These are phyloP conservation scores for Mychonastes homosphaera DNA, from an alignment of 139 green algal species.

Conservation along the genomic window DNA sequence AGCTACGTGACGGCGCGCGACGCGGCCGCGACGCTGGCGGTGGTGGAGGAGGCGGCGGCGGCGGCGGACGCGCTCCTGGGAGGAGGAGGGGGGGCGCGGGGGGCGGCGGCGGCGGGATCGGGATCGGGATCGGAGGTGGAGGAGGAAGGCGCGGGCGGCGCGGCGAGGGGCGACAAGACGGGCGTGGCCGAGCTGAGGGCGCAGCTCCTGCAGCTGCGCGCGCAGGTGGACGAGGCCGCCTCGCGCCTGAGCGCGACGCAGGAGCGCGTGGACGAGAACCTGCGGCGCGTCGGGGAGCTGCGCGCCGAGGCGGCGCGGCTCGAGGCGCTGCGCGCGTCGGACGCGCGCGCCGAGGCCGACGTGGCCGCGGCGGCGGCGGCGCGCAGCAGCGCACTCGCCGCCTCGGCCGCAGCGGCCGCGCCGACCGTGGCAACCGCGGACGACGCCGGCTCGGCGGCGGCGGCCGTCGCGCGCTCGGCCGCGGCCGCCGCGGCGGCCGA, in stretches of 20 bases:
- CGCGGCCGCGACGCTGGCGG: conserved; percentile 49
- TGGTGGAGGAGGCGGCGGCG: conserved; percentile 76
- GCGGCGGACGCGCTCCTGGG: too few species aligned
- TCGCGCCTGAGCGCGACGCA: conserved; percentile 36
- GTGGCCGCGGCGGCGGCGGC: not conserved
- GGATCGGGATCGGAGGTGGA: not conserved
- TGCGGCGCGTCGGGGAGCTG: conserved; percentile 57
- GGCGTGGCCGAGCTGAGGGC: conserved; percentile 39
- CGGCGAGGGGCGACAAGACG: not conserved
- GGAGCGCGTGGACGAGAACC: conserved; percentile 52
- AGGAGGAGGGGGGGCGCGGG: conserved; percentile 34
- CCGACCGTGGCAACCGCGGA: not conserved
- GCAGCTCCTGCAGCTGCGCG: conserved; percentile 44
- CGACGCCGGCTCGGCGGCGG: not conserved
- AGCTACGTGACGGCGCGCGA: conserved; percentile 59
- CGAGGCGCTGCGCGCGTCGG: not conserved
- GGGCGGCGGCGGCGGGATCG: not conserved
- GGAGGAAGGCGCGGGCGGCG: not conserved
- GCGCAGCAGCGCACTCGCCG: conserved; percentile 2
- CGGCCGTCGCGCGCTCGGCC: not conserved
- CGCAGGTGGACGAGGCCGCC: conserved; percentile 37
- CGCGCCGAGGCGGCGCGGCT: conserved; percentile 50
- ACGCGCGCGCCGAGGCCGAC: too few species aligned
- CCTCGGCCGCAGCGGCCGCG: conserved; percentile 15
- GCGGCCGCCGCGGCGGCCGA: not conserved